Percentiles rank a stretch among this genome's conserved stretches.
Evolutionary conservation across 345 rosid genomes (phyloP).

Genomic region (Punica granatum): DNA sequence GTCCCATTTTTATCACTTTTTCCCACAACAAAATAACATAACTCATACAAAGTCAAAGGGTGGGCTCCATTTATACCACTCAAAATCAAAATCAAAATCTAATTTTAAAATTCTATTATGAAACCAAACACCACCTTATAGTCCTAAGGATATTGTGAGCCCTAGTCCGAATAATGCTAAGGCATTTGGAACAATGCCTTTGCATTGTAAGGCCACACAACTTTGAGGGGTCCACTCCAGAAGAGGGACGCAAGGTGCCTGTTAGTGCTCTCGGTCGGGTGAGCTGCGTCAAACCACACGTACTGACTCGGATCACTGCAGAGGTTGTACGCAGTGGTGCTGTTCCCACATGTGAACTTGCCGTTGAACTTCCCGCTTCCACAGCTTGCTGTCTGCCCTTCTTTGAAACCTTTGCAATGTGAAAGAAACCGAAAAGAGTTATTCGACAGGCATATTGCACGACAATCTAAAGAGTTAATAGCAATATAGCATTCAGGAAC

Average conservation of each 20-base stretch:
- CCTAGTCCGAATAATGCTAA: neutral
- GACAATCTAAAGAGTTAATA: too few relatives aligned
- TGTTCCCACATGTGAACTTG: slow-evolving; percentile 6
- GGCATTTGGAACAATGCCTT: slow-evolving; percentile 2
- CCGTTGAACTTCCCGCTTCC: slow-evolving; percentile 13
- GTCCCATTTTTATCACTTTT: too few relatives aligned
- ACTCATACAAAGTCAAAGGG: too few relatives aligned
- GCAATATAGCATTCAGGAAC: too few relatives aligned
- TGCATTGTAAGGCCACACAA: slow-evolving; percentile 6
- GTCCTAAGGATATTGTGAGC: too few relatives aligned
- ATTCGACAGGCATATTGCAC: too few relatives aligned
- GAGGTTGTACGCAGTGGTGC: neutral
- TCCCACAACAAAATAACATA: too few relatives aligned
- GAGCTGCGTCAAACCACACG: slow-evolving; percentile 11
- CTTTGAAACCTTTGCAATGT: slow-evolving; percentile 2
- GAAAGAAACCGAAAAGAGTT: neutral
- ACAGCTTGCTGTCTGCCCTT: slow-evolving; percentile 11
- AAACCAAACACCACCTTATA: too few relatives aligned
- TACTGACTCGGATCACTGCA: slow-evolving; percentile 12
- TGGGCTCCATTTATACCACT: too few relatives aligned
- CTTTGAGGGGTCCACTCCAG: slow-evolving; percentile 8
- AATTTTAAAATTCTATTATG: too few relatives aligned
- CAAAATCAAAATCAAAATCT: too few relatives aligned
- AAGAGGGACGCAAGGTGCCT: slow-evolving; percentile 1
- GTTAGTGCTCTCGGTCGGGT: slow-evolving; percentile 12